These are phyloP conservation scores for Fusarium coffeatum DNA, from an alignment of 2,329 filamentous ascomycete species.

Conservation along the genomic window DNA sequence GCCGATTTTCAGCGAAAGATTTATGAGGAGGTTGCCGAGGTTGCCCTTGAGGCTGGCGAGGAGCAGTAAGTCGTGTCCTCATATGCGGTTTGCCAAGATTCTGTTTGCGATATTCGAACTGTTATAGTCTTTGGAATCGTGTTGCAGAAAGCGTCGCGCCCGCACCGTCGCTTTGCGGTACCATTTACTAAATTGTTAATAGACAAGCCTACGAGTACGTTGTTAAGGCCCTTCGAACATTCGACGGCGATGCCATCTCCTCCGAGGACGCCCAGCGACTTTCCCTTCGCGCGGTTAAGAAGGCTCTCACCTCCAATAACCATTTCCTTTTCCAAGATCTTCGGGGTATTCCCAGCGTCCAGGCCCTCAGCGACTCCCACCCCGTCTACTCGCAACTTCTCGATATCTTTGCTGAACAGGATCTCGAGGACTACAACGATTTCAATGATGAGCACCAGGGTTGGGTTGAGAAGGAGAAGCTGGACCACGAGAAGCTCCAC, in stretches of 20 bases:
- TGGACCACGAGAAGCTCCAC: constrained; percentile 79
- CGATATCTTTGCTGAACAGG: constrained; percentile 93
- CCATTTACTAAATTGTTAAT: constrained; percentile 31
- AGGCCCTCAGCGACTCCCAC: constrained; percentile 87
- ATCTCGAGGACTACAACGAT: constrained; percentile 94
- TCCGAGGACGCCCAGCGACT: constrained; percentile 71
- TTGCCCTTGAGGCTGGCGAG: constrained; percentile 82
- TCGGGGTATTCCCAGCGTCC: constrained; percentile 82
- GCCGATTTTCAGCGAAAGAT: constrained; percentile 86
- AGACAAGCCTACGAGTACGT: constrained; percentile 75
- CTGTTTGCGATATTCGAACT: neutral
- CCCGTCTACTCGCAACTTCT: constrained; percentile 90
- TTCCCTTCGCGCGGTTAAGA: constrained; percentile 67
- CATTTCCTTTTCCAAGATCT: constrained; percentile 83
- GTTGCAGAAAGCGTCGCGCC: neutral
- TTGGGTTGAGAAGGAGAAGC: constrained; percentile 81
- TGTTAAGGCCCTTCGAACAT: constrained; percentile 70
- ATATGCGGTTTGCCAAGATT: neutral
- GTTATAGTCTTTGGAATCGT: neutral
- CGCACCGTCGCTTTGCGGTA: neutral
- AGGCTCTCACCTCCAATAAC: constrained; percentile 63
- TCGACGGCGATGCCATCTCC: constrained; percentile 66
- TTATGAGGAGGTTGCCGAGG: constrained; percentile 83
- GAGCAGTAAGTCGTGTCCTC: constrained; percentile 68
- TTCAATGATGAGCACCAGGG: constrained; percentile 92